A percentile compares a stretch with the other conserved stretches of the same genome.
Conservation (phyloP, 139 green algal species). For the Closterium sp. region DNA sequence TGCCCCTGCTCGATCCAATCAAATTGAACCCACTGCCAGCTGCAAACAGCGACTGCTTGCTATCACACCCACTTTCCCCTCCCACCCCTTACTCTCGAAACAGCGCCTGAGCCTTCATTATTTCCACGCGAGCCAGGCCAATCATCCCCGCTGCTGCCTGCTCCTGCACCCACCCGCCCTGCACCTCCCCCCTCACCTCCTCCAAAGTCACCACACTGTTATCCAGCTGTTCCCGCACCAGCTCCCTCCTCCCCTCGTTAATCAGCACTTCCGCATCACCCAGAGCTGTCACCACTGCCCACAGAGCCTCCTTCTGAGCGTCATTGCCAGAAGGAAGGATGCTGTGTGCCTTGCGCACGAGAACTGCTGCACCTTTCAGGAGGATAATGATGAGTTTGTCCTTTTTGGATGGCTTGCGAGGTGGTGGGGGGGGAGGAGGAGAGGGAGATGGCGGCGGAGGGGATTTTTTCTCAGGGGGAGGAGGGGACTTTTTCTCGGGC, state of each 20-base stretch:
- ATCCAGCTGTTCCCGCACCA: neutral
- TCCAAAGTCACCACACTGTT: neutral
- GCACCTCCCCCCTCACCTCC: neutral
- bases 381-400: neutral
- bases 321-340: neutral
- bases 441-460: neutral
- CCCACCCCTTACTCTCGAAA: neutral
- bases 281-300: neutral
- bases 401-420: neutral
- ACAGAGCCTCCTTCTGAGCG: neutral
- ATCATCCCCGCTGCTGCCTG: neutral
- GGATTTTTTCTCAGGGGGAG: too few relatives aligned
- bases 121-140: neutral
- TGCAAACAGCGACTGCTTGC: too few relatives aligned
- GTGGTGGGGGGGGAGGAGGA: neutral
- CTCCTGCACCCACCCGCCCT: neutral
- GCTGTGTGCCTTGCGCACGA: neutral
- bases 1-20: too few relatives aligned
- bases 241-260: neutral
- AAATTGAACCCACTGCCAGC: too few relatives aligned
- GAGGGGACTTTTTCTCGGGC: too few relatives aligned
- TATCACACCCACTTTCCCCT: too few relatives aligned
- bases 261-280: neutral
- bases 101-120: neutral
- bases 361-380: neutral